Evolutionary conservation across 345 rosid species (phyloP), one percentile per base, ranked within the genome.

Genomic region (Hypericum perforatum): DNA sequence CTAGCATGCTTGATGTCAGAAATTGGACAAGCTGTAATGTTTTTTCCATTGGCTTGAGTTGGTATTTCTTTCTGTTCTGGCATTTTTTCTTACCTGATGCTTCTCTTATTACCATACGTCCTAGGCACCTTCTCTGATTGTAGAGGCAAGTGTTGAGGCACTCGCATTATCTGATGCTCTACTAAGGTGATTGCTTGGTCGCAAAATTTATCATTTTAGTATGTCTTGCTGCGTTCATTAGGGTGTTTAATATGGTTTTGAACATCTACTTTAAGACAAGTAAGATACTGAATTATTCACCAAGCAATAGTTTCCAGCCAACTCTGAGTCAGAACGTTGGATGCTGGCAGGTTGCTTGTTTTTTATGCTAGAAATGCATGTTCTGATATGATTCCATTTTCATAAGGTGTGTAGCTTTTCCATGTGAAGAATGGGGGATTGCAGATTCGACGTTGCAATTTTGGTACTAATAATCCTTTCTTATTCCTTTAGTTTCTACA

Each of bases 391-490:
- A 69, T 53, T 64, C 13, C 51, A 59, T 42, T 65, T 10, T 49
- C 67, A 54, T 59, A 80, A 90, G 98, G 54, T 90, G 98, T 66
- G 82, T 84, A 63, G 70, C 89, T 64, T 90, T 78, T 81, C 92
- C 98, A 68, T 76, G 82, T 72, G 98, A 86, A 58, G 89, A 84
- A 58, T 90, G 98, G 96, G 91, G 84, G 72, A 90, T 86, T 72
- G 96, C 98, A 12, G 98, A 87, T 76, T 91, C 98, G 52, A 91
- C 98, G 67, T 76, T 91, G 77, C 98, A 85, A 61, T 87, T 91
- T 73, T 91, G 98, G 98, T 84, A 86, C 37, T n/a, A 45, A 7
- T 12, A 45, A n/a, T 10, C 16, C 14, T 16, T 9, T 6, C 49
- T 45, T 45, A 5, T 45, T 14, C 13, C 16, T 45, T n/a, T 9